Conservation (phyloP, 495 filamentous ascomycete species). For the Neurospora pannonica region DNA sequence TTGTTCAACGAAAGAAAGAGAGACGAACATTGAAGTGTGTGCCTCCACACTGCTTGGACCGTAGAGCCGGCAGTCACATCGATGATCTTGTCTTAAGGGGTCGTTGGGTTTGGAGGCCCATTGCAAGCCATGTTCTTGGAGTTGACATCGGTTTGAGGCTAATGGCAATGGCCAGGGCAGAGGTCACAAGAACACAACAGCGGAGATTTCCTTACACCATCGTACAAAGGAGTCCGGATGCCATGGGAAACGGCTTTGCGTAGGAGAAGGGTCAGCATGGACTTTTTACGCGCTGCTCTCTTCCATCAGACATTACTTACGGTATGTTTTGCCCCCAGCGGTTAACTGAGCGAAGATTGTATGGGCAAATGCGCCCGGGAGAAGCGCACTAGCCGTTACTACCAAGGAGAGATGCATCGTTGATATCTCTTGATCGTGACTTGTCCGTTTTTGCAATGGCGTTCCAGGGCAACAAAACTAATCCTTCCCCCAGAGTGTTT, state of each 20-base stretch:
- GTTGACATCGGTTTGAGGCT: constrained; percentile 40
- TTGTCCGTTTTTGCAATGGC: background rate
- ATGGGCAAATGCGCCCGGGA: constrained; percentile 26
- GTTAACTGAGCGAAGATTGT: constrained; percentile 44
- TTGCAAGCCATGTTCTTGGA: constrained; percentile 42
- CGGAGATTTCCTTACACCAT: constrained; percentile 9
- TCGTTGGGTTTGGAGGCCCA: constrained; percentile 42
- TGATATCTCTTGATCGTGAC: background rate
- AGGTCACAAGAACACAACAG: background rate
- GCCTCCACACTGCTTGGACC: constrained; percentile 36
- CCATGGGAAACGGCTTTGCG: constrained; percentile 11
- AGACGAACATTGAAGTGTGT: constrained; percentile 26
- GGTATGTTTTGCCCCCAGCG: constrained; percentile 22
- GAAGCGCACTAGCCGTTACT: background rate
- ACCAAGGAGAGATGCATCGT: constrained; percentile 4
- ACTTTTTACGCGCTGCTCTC: background rate
- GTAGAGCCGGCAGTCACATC: constrained; percentile 35
- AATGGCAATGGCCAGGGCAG: accelerated
- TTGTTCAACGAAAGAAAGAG: background rate
- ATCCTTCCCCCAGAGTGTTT: accelerated
- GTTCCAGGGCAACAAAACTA: accelerated
- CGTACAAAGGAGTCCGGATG: constrained; percentile 27
- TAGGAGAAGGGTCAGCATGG: background rate
- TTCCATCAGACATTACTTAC: background rate
- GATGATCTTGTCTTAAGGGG: constrained; percentile 32